Base-by-base conservation (phyloP, 306 rosid genomes). In the Medicago truncatula region DNA sequence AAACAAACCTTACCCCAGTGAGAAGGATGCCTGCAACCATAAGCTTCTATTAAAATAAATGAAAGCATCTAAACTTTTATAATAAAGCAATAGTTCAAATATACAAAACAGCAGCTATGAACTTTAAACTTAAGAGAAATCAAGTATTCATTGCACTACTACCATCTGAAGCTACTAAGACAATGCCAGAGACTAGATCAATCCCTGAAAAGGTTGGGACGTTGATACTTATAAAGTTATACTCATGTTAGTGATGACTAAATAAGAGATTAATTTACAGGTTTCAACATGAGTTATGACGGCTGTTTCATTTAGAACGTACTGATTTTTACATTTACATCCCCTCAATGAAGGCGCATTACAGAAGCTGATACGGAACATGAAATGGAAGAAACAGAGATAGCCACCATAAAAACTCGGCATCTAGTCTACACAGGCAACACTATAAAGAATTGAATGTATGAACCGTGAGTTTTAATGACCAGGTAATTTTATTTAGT, bases 1-100 rank as follows among this genome's bases (percentile, higher is more conserved):
- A 90, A 92, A 80, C 99, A 96, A 67, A 96, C 97, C 84, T 89
- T 92, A 5, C 99, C 99, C 99, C 98, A 96, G 77, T 92, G 99
- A 60, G 99, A 96, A 80, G 99, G 98, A 86, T 96, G 99, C 86
- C 99, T 96, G 92, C 85, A 87, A 40, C 67, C 67, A 71, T 8
- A 88, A 84, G 58, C 71, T 71, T 76, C 61, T 6, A 76, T 75
- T 58, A 82, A 77, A 59, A 76, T 71, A 71, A 61, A 46, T 17
- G 53, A 64, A 70, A 52, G 50, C 65, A 23, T 59, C 3, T 54
- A 54, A 54, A 56, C 9, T 3, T 21, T 20, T 21, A 46, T 58
- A 62, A 62, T 44, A 16, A 54, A 50, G 23, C 80, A 38, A 67
- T 4, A 25, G 28, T 12, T 9, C 58, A 78, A 36, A 34, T 39